Base-by-base conservation (phyloP, 495 filamentous ascomycete species). In the Cercophora samala region DNA sequence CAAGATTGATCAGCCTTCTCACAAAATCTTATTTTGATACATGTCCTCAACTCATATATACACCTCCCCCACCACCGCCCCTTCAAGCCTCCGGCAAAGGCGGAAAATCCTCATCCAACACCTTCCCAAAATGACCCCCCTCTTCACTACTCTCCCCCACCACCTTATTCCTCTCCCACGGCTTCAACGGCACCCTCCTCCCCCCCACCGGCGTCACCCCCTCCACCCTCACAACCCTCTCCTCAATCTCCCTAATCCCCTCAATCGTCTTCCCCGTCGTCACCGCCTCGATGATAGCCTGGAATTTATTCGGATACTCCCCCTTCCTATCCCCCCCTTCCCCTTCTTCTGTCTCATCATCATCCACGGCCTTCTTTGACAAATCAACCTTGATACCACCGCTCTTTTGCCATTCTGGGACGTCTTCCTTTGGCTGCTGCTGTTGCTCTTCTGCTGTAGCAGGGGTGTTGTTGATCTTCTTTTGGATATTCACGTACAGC, bases 281-380 rank as follows among this genome's bases (percentile, higher is more conserved):
- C 69, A 99, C 92, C 32, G 97, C 87, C 55, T 92, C 93, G 46
- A 97, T 88, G 61, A 99, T 93, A 66, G 94, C 88, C 26, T 91
- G 88, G 73, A 99, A 98, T 2, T 89, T 90, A 24, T 87, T 88
- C 4, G 95, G 95, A 74, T 97, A 97, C 3, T 89, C 86, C 55
- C 87, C 77, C 11, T 58, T 66, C 37, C 71, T 79, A 25, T 32
- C 58, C 58, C 5, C 19, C 13, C 22, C 54, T 21, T 21, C 15
- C 54, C 19, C 54, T 58, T 17, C 54, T n/a, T n/a, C n/a, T n/a
- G n/a, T n/a, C 23, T 13, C 53, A 2, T 19, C 53, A 17, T 58
- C 64, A 37, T 76, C 72, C 21, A 72, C 69, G 24, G 76, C 76
- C 60, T 78, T 74, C 37, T 69, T 64, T 61, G 71, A 77, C 32